Percentiles rank a stretch among this genome's conserved stretches.
Evolutionary conservation across 2,329 filamentous ascomycete genomes (phyloP).

Genomic region (Sporothrix brasiliensis): DNA sequence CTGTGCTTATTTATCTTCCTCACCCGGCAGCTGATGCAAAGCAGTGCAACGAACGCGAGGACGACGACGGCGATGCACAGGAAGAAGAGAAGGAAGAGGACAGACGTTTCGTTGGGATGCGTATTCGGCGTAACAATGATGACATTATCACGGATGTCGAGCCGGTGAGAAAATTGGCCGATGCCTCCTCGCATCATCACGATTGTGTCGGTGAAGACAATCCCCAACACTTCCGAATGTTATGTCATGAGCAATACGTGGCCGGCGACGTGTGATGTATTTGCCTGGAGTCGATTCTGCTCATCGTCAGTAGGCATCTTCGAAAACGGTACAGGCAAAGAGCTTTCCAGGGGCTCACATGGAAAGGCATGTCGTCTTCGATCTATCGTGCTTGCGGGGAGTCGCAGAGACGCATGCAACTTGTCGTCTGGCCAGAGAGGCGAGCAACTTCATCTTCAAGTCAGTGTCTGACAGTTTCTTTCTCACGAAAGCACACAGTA

Average conservation of each 20-base stretch:
- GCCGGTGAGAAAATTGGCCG: background rate
- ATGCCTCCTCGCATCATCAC: background rate
- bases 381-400: background rate
- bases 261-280: background rate
- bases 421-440: background rate
- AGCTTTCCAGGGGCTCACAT: background rate
- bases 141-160: background rate
- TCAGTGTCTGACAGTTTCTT: background rate
- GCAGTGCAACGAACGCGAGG: constrained; percentile 12
- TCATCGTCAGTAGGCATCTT: background rate
- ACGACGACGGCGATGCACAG: constrained; percentile 25
- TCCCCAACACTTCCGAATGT: background rate
- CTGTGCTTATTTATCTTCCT: background rate
- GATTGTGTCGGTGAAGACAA: background rate
- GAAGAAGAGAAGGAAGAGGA: constrained; percentile 11
- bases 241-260: background rate
- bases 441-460: background rate
- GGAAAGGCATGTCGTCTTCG: background rate
- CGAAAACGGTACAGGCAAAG: no score
- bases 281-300: background rate
- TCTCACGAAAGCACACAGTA: background rate
- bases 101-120: constrained; percentile 21
- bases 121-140: constrained; percentile 26
- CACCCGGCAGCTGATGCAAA: constrained; percentile 18
- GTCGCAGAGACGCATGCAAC: background rate